Evolutionary conservation across 306 rosid genomes (phyloP).

Genomic region (Vachellia pachyceras): DNA sequence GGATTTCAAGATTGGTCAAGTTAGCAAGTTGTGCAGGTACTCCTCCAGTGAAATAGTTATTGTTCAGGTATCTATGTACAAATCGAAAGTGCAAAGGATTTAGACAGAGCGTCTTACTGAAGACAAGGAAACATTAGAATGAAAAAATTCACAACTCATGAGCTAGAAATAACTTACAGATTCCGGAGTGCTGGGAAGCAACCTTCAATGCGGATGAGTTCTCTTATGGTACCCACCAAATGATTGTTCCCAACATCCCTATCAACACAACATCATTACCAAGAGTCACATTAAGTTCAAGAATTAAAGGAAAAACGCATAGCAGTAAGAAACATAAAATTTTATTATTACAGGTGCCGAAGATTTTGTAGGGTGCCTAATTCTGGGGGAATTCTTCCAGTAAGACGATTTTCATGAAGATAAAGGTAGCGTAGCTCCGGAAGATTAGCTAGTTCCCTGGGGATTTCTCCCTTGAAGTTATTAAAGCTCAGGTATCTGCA

Average conservation of each 20-base stretch:
- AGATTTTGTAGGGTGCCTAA: slow-evolving; percentile 92
- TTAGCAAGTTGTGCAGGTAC: slow-evolving; percentile 94
- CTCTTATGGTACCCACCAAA: slow-evolving; percentile 96
- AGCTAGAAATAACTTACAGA: slow-evolving; percentile 62
- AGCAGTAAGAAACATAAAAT: slow-evolving; percentile 14
- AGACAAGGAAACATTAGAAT: slow-evolving; percentile 2
- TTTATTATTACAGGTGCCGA: slow-evolving; percentile 74
- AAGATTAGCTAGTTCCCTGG: slow-evolving; percentile 92
- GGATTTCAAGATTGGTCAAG: slow-evolving; percentile 88
- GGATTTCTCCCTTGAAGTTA: slow-evolving; percentile 95
- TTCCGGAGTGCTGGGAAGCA: slow-evolving; percentile 95
- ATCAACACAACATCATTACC: slow-evolving; percentile 35
- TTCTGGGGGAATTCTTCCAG: slow-evolving; percentile 89
- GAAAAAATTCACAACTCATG: slow-evolving; percentile 28
- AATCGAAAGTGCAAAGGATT: slow-evolving; percentile 28
- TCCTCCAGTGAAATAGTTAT: slow-evolving; percentile 95
- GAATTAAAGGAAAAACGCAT: background rate
- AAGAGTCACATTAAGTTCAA: slow-evolving; percentile 28
- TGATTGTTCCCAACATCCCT: slow-evolving; percentile 99
- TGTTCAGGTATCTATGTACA: slow-evolving; percentile 77
- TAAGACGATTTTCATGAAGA: slow-evolving; percentile 89
- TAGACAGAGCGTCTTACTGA: slow-evolving; percentile 14
- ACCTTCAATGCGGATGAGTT: slow-evolving; percentile 94
- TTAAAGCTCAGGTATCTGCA: slow-evolving; percentile 94
- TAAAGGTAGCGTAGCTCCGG: slow-evolving; percentile 92